Evolutionary conservation across 2,329 filamentous ascomycete species (phyloP), one percentile per base, ranked within the genome.

Genomic region (Teratosphaeria destructans): DNA sequence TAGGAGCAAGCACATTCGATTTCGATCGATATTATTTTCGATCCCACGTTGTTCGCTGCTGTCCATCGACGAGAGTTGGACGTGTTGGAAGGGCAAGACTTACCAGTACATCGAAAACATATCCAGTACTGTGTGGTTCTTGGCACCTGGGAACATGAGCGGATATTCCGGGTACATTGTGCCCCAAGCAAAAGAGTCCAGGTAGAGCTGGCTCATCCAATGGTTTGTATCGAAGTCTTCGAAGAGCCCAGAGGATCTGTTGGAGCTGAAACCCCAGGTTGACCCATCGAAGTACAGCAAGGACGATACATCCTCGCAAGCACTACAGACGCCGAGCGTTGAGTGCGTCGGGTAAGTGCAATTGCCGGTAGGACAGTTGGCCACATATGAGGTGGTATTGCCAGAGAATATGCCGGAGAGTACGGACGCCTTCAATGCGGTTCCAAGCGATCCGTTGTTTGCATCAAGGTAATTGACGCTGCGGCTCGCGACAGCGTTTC

Each of bases 281-380:
- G 10, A 5, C 10, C 35, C 35, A 16, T 10, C 12, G 35, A 12
- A 53, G n/a, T 23, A 26, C 19, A 56, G 11, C 58, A 56, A 16
- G 8, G 57, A 16, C 32, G 56, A 60, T 4, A 62, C 29, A 14
- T 63, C 60, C 19, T 26, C 35, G 27, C 64, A 65, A 5, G 59
- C 54, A 34, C 60, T 63, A 55, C 64, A 64, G 7, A 65, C 43
- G 23, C 58, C 62, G 5, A 63, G 39, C n/a, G 64, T 59, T 0
- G 47, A 54, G 37, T 62, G 64, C 2, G 57, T 37, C 6, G 61
- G 55, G 58, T 55, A 65, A 3, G 60, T 64, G 54, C 64, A 65
- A 12, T 65, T 63, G 11, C 64, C 62, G 5, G 62, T 63, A 27
- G 62, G 5, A 56, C 62, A 65, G 10, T 11, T 52, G 1, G 60